Conservation (phyloP, 2,329 filamentous ascomycete genomes). For the Huntiella decipiens region DNA sequence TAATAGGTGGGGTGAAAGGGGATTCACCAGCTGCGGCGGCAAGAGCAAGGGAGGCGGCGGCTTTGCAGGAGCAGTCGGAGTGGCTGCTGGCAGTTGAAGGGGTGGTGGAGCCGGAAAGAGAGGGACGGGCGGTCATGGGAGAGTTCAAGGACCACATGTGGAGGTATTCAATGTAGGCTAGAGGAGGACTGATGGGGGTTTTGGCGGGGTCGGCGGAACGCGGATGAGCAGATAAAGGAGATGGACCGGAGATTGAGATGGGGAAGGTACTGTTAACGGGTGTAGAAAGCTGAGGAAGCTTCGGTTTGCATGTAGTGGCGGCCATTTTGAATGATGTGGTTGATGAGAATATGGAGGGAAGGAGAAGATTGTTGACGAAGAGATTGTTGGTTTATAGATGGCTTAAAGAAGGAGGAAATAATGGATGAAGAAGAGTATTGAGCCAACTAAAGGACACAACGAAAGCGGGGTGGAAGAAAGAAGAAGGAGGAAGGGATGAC, state of each 20-base stretch:
- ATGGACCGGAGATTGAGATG: conserved; percentile 43
- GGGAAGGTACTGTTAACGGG: conserved; percentile 44
- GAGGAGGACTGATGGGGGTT: conserved; percentile 80
- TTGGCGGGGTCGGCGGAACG: conserved; percentile 43
- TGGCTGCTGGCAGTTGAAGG: conserved; percentile 29
- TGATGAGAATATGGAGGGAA: background rate
- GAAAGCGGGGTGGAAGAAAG: conserved; percentile 1
- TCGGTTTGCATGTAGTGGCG: conserved; percentile 28
- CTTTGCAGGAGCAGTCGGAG: conserved; percentile 37
- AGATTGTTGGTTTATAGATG: background rate
- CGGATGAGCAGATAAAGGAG: conserved; percentile 38
- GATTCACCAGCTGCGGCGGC: conserved; percentile 10
- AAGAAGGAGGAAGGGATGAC: background rate
- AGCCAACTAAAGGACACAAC: background rate
- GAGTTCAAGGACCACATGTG: conserved; percentile 63
- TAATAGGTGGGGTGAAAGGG: background rate
- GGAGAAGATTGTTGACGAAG: background rate
- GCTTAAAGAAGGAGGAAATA: background rate
- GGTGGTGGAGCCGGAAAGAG: conserved; percentile 28
- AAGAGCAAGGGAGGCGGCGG: conserved; percentile 20
- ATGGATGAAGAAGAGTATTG: background rate
- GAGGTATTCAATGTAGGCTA: conserved; percentile 83
- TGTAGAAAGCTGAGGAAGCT: conserved; percentile 42
- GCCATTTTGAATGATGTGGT: conserved; percentile 10
- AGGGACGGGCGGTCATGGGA: conserved; percentile 37